Evolutionary conservation across 2,329 filamentous ascomycete genomes (phyloP).

Genomic region (Calonectria pauciramosa): DNA sequence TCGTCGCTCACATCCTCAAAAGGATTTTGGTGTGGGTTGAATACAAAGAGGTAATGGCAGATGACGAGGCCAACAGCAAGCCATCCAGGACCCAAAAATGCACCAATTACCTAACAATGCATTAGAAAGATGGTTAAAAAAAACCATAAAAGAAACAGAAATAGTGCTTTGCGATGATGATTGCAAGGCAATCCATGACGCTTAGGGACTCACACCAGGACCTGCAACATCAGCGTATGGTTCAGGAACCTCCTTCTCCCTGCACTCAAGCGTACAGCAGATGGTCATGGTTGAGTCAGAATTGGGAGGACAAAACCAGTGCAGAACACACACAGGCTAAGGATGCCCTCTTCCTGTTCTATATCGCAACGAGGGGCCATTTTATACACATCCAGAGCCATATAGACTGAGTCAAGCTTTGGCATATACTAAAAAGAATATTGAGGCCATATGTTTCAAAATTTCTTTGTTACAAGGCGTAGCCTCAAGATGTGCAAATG

Average conservation of each 20-base stretch:
- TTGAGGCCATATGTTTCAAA: too few relatives aligned
- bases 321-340: too few relatives aligned
- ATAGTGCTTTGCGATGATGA: too few relatives aligned
- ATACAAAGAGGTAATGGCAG: conserved; percentile 1
- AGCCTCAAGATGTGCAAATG: too few relatives aligned
- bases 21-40: background rate
- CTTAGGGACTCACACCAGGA: background rate
- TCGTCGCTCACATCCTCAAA: background rate
- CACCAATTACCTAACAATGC: conserved; percentile 5
- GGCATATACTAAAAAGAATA: too few relatives aligned
- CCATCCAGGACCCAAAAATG: conserved; percentile 15
- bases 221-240: conserved; percentile 9
- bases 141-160: too few relatives aligned
- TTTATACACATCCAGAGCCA: too few relatives aligned
- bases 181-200: fast-evolving
- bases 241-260: background rate
- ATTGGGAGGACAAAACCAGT: too few relatives aligned
- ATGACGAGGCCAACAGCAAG: background rate
- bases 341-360: too few relatives aligned
- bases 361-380: too few relatives aligned
- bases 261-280: background rate
- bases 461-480: too few relatives aligned
- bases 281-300: background rate
- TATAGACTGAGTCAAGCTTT: too few relatives aligned
- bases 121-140: background rate